phyloP scores from a whole-genome alignment of 805 yeast species.

The Starmerella kuoi region DNA sequence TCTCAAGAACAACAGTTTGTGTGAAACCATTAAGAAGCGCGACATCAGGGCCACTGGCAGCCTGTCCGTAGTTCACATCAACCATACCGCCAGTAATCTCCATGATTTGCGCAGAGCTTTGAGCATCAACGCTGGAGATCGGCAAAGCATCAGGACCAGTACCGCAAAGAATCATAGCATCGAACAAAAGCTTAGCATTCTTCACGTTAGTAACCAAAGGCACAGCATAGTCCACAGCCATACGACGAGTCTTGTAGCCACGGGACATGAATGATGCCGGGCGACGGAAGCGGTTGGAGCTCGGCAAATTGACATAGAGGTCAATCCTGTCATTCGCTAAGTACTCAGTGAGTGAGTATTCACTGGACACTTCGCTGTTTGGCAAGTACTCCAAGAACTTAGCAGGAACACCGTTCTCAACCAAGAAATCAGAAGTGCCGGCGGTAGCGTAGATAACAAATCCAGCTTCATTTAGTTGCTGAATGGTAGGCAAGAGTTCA shows the following conservation, averaged over 20 bases:
- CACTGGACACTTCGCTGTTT: conserved; percentile 65
- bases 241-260: conserved; percentile 97
- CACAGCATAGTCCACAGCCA: conserved; percentile 98
- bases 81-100: conserved; percentile 71
- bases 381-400: conserved; percentile 86
- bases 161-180: conserved; percentile 39
- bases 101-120: conserved; percentile 75
- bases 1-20: conserved; percentile 55
- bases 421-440: conserved; percentile 96
- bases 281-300: conserved; percentile 93
- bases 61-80: conserved; percentile 63
- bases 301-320: conserved; percentile 90
- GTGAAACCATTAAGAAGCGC: conserved; percentile 82
- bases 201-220: conserved; percentile 96
- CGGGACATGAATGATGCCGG: conserved; percentile 96
- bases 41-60: conserved; percentile 47
- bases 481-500: conserved; percentile 81
- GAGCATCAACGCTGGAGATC: conserved; percentile 70
- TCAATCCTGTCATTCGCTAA: conserved; percentile 94
- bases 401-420: conserved; percentile 88
- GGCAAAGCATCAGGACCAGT: conserved; percentile 37
- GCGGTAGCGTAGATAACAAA: conserved; percentile 92
- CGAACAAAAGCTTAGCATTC: conserved; percentile 88
- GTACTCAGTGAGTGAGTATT: conserved; percentile 91
- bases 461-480: conserved; percentile 69